Percentiles rank a stretch among this genome's conserved stretches.
Conservation (phyloP, 192 early-diverging fungal species). For the Jimgerdemannia flammicorona region DNA sequence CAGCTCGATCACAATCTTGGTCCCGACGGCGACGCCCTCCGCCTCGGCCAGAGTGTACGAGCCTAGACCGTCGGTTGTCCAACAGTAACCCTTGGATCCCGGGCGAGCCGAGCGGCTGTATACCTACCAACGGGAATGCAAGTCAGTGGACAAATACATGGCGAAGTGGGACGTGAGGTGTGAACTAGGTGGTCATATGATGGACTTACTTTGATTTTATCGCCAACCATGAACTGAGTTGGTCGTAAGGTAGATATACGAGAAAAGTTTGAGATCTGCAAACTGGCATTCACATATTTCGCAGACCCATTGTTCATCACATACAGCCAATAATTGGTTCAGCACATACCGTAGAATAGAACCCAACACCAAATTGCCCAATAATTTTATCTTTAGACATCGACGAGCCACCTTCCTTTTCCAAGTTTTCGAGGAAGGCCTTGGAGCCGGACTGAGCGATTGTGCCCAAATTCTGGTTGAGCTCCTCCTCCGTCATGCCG, state of each 20-base stretch:
- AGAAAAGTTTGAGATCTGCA: no score
- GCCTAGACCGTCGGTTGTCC: conserved; percentile 74
- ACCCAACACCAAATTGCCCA: conserved; percentile 86
- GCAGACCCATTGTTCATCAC: no score
- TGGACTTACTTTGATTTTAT: conserved; percentile 52
- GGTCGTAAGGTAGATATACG: neutral
- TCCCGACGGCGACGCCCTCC: conserved; percentile 74
- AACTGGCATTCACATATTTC: no score
- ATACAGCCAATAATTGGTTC: no score
- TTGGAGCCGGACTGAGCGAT: conserved; percentile 84
- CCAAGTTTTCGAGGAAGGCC: conserved; percentile 69
- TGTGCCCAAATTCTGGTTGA: conserved; percentile 77
- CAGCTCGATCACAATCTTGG: conserved; percentile 76
- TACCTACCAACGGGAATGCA: conserved; percentile 26
- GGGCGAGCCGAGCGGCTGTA: conserved; percentile 61
- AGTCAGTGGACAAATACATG: neutral
- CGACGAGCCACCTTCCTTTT: conserved; percentile 27
- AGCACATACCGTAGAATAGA: conserved; percentile 38
- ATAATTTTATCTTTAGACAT: conserved; percentile 64
- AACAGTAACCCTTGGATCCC: conserved; percentile 65
- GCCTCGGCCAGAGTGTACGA: conserved; percentile 78
- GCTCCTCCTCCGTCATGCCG: conserved; percentile 74
- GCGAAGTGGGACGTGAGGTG: neutral
- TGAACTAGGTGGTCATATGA: neutral
- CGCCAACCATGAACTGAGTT: conserved; percentile 65